Evolutionary conservation across 2,329 filamentous ascomycete species (phyloP), one percentile per base, ranked within the genome.

Genomic region (Ophiocordyceps unilateralis): DNA sequence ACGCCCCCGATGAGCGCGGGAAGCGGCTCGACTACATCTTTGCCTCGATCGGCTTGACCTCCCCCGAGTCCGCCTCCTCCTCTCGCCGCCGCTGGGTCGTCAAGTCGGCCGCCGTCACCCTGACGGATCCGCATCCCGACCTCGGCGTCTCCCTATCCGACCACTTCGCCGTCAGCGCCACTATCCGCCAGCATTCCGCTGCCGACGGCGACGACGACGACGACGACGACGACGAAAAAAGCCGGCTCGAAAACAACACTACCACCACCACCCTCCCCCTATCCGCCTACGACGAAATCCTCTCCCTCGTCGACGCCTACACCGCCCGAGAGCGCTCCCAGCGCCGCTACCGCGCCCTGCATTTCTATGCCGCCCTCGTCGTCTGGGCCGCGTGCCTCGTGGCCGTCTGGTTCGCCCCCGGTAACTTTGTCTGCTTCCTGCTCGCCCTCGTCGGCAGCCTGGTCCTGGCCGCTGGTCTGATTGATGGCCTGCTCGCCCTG

Each of bases 1-100:
- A 80, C 40, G 74, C 75, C 0, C 61, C 69, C 4, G 88, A 95
- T 56, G 76, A 76, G 0, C 69, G 68, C 21, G 89, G 83, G n/a
- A 89, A 94, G 59, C 71, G 91, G 20, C 72, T 96, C 40, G 91
- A 98, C 62, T 98, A 98, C 61, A 82, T 98, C 54, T 96, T 98
- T 61, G 80, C 85, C 51, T 76, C 74, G 2, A 72, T 73, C 12
- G 72, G 69, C 12, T 49, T 56, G 49, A 44, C 51, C 40, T 49
- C 54, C 58, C 48, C 56, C n/a, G n/a, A n/a, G n/a, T n/a, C n/a
- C n/a, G n/a, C n/a, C n/a, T n/a, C n/a, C n/a, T n/a, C n/a, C n/a
- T n/a, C n/a, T n/a, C n/a, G n/a, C n/a, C n/a, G n/a, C n/a, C n/a
- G n/a, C 39, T 95, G 88, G 87, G 65, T 74, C 12, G 76, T 95